Conservation (phyloP, 2,329 filamentous ascomycete genomes). For the Penicillium concentricum region DNA sequence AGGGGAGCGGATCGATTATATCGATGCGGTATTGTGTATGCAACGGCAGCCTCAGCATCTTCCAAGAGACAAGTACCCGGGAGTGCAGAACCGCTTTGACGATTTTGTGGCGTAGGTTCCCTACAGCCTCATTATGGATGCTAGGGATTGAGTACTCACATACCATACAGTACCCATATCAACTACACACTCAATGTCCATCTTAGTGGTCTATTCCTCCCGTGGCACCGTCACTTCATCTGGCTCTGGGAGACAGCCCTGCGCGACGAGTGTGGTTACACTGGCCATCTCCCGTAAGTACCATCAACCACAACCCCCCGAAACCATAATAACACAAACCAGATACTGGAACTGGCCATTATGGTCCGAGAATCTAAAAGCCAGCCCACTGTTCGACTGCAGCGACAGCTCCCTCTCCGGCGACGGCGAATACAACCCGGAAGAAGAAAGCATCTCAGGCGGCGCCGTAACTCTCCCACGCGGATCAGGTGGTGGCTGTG, state of each 20-base stretch:
- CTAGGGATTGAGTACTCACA: background rate
- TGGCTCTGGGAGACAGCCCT: constrained; percentile 31
- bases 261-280: constrained; percentile 37
- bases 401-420: constrained; percentile 46
- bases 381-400: constrained; percentile 51
- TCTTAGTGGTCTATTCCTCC: constrained; percentile 23
- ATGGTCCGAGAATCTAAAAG: constrained; percentile 36
- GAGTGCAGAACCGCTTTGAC: constrained; percentile 26
- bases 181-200: constrained; percentile 29
- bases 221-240: constrained; percentile 37
- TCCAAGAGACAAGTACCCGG: constrained; percentile 21
- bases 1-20: constrained; percentile 24
- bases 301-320: background rate
- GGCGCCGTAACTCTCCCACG: constrained; percentile 42
- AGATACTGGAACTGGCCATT: constrained; percentile 50
- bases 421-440: constrained; percentile 40
- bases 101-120: constrained; percentile 31
- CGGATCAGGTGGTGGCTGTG: constrained; percentile 40
- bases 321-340: background rate
- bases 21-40: constrained; percentile 26
- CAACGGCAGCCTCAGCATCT: constrained; percentile 18
- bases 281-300: constrained; percentile 24
- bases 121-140: background rate
- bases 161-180: constrained; percentile 19
- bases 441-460: constrained; percentile 20